These are phyloP conservation scores for Euphorbia tirucalli DNA, from an alignment of 345 rosid species.

Conservation along the genomic window DNA sequence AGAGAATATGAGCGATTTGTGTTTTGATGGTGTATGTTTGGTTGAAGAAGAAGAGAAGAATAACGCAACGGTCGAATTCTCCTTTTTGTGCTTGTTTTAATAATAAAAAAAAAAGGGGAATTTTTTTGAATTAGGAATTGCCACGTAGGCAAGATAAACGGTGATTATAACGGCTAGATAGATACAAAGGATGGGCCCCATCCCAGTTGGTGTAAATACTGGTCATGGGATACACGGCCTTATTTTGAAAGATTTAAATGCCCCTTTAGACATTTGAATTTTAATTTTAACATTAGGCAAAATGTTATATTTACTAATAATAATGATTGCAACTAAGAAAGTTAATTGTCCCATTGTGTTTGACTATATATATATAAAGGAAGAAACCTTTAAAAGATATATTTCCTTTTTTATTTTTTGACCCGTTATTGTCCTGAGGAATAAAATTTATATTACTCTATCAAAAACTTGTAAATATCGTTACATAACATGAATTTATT, in stretches of 20 bases:
- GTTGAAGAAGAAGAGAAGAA: neutral
- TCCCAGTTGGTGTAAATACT: neutral
- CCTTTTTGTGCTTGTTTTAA: neutral
- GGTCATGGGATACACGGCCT: neutral
- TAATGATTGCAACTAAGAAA: too few relatives aligned
- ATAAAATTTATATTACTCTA: too few relatives aligned
- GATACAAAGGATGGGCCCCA: slow-evolving; percentile 8
- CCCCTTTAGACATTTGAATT: neutral
- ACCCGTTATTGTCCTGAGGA: too few relatives aligned
- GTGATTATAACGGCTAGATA: slow-evolving; percentile 26
- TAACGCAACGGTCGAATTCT: slow-evolving; percentile 28
- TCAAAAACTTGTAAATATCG: too few relatives aligned
- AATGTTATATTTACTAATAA: too few relatives aligned
- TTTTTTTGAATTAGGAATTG: slow-evolving; percentile 18
- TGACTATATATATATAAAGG: too few relatives aligned
- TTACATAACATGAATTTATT: too few relatives aligned
- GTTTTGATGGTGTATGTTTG: neutral
- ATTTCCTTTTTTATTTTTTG: too few relatives aligned
- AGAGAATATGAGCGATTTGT: neutral
- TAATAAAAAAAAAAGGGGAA: neutral
- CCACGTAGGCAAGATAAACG: slow-evolving; percentile 15
- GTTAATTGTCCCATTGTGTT: too few relatives aligned
- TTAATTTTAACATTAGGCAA: too few relatives aligned
- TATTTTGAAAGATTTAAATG: neutral
- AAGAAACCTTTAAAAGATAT: too few relatives aligned